These are phyloP conservation scores for Phialophora expanda DNA, from an alignment of 2,329 filamentous ascomycete genomes.

Conservation along the genomic window DNA sequence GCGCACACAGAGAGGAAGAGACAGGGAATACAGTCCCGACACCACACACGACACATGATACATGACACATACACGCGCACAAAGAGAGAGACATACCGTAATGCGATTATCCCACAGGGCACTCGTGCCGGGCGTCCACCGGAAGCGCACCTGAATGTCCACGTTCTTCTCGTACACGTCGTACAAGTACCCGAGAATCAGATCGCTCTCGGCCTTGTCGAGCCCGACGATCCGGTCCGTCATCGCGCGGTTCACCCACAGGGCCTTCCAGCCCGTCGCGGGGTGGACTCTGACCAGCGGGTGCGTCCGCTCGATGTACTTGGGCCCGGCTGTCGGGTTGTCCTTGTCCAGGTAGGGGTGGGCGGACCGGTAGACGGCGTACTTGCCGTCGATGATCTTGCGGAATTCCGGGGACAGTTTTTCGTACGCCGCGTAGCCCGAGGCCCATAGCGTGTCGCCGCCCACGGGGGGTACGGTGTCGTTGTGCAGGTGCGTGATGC, in stretches of 20 bases:
- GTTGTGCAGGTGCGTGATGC: constrained; percentile 61
- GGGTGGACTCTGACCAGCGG: constrained; percentile 62
- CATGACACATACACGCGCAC: too few species aligned
- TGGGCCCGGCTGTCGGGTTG: constrained; percentile 56
- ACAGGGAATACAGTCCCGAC: constrained; percentile 50
- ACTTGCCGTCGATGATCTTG: constrained; percentile 42
- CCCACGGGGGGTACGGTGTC: constrained; percentile 55
- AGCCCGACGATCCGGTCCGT: constrained; percentile 39
- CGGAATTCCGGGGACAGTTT: constrained; percentile 53
- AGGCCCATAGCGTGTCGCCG: constrained; percentile 58
- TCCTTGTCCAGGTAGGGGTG: constrained; percentile 61
- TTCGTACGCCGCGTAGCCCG: constrained; percentile 61
- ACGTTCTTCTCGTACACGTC: constrained; percentile 45
- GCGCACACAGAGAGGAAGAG: constrained; percentile 52
- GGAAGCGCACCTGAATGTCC: constrained; percentile 39
- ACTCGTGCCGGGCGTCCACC: constrained; percentile 37
- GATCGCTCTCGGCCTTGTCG: constrained; percentile 37
- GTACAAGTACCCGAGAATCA: constrained; percentile 44
- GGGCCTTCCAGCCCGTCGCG: constrained; percentile 41
- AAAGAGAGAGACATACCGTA: constrained; percentile 59
- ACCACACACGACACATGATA: too few species aligned
- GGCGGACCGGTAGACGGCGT: constrained; percentile 49
- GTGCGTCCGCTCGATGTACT: constrained; percentile 47
- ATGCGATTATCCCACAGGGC: constrained; percentile 39
- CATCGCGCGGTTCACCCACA: constrained; percentile 39